phyloP scores from a whole-genome alignment of 208 protist genomes.

The Acanthamoeba castellanii region DNA sequence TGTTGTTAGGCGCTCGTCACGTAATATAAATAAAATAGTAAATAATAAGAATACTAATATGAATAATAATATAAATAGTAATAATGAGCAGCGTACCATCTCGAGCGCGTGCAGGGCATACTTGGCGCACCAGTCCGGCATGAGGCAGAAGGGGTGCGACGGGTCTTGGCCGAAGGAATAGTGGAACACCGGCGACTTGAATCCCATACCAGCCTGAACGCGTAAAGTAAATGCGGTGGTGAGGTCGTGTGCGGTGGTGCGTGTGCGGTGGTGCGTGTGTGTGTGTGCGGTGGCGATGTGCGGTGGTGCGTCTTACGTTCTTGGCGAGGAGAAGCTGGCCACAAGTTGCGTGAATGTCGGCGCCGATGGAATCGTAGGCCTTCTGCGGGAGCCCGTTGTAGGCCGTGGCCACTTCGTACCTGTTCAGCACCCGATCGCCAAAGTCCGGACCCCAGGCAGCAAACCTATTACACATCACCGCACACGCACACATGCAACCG shows the following conservation, averaged over 20 bases:
- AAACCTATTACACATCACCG: background rate
- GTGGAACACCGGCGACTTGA: constrained; percentile 16
- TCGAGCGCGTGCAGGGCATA: background rate
- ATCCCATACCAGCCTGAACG: background rate
- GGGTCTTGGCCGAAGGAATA: constrained; percentile 20
- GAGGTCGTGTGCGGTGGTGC: too few species aligned
- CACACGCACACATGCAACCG: too few species aligned
- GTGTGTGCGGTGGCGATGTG: too few species aligned
- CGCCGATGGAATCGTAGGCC: constrained; percentile 25
- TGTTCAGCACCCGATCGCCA: background rate
- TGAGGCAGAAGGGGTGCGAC: background rate
- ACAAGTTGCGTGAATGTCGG: background rate
- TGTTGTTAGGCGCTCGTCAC: too few species aligned
- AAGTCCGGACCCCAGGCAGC: constrained; percentile 7
- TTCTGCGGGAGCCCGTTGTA: background rate
- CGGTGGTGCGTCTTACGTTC: too few species aligned
- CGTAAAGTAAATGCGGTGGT: background rate
- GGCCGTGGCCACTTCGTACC: background rate
- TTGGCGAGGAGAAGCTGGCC: background rate
- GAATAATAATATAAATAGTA: background rate
- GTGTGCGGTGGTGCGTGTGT: too few species aligned
- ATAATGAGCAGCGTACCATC: background rate
- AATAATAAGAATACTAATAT: background rate
- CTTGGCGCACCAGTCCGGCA: background rate
- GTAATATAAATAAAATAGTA: background rate